Evolutionary conservation across 345 rosid genomes (phyloP).

Genomic region (Syzygium aqueum): DNA sequence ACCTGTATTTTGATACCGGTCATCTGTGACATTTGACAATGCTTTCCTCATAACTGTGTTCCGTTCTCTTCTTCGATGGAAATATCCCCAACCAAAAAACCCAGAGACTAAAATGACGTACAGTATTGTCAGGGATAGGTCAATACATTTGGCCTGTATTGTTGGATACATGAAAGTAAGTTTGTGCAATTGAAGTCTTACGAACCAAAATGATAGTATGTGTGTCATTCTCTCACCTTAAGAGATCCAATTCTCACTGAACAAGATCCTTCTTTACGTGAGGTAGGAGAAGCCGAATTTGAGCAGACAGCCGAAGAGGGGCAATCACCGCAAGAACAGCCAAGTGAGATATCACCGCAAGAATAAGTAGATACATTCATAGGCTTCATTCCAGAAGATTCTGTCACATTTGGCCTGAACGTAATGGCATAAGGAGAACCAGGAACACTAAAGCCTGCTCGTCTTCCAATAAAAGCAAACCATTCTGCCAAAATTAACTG

Average conservation of each 20-base stretch:
- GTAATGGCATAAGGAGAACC: slow-evolving; percentile 89
- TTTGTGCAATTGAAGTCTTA: not conserved
- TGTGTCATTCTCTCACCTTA: slow-evolving; percentile 31
- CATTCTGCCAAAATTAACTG: slow-evolving; percentile 55
- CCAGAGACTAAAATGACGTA: slow-evolving; percentile 63
- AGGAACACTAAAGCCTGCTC: slow-evolving; percentile 40
- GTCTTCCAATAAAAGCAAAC: slow-evolving; percentile 84
- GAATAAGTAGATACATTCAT: slow-evolving; percentile 88
- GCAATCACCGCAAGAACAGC: slow-evolving; percentile 99
- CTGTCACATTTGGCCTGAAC: slow-evolving; percentile 46
- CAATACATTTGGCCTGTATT: slow-evolving; percentile 80
- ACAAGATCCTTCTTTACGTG: slow-evolving; percentile 42
- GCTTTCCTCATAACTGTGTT: slow-evolving; percentile 46
- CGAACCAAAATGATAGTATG: not conserved
- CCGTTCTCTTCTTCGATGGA: slow-evolving; percentile 50
- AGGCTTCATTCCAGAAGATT: slow-evolving; percentile 70
- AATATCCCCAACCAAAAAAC: slow-evolving; percentile 73
- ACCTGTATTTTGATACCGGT: slow-evolving; percentile 25
- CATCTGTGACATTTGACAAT: slow-evolving; percentile 18
- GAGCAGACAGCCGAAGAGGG: slow-evolving; percentile 71
- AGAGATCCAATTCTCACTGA: slow-evolving; percentile 67
- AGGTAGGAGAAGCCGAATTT: slow-evolving; percentile 37
- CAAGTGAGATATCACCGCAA: slow-evolving; percentile 71
- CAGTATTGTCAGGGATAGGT: slow-evolving; percentile 57
- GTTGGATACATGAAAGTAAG: slow-evolving; percentile 12